Evolutionary conservation across 1,139 yeast species (phyloP).

Genomic region (Petasospora rhodanensis): DNA sequence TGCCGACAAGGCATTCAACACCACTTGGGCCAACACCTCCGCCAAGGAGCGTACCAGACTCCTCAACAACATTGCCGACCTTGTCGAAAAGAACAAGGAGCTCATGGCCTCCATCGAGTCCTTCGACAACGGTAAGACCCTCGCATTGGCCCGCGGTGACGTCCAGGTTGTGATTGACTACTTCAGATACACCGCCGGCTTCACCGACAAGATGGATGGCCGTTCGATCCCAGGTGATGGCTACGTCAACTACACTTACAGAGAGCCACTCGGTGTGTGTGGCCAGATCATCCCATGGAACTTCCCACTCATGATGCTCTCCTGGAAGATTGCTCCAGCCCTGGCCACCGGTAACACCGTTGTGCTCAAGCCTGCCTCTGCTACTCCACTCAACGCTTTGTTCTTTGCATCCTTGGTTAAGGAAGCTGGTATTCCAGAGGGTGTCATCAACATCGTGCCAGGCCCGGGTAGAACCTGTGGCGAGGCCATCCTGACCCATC

Average conservation of each 20-base stretch:
- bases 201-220: slow-evolving; percentile 76
- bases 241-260: slow-evolving; percentile 56
- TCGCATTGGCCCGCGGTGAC: slow-evolving; percentile 53
- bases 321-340: slow-evolving; percentile 88
- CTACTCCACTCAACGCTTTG: slow-evolving; percentile 78
- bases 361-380: slow-evolving; percentile 77
- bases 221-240: slow-evolving; percentile 56
- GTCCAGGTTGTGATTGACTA: slow-evolving; percentile 52
- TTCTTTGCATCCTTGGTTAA: slow-evolving; percentile 54
- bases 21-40: slow-evolving; percentile 41
- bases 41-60: slow-evolving; percentile 53
- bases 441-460: slow-evolving; percentile 71
- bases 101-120: slow-evolving; percentile 70
- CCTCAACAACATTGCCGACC: slow-evolving; percentile 60
- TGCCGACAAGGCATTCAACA: slow-evolving; percentile 40
- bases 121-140: slow-evolving; percentile 77
- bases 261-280: slow-evolving; percentile 76
- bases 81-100: slow-evolving; percentile 57
- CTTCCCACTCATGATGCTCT: slow-evolving; percentile 79
- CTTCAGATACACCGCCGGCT: slow-evolving; percentile 73
- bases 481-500: slow-evolving; percentile 64
- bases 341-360: slow-evolving; percentile 78
- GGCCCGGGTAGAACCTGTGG: slow-evolving; percentile 79
- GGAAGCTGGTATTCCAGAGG: slow-evolving; percentile 77
- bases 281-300: slow-evolving; percentile 89